Percentiles rank a stretch among this genome's conserved stretches.
These are phyloP conservation scores for Candida ponderosae DNA, from an alignment of 805 yeast species.

Conservation along the genomic window DNA sequence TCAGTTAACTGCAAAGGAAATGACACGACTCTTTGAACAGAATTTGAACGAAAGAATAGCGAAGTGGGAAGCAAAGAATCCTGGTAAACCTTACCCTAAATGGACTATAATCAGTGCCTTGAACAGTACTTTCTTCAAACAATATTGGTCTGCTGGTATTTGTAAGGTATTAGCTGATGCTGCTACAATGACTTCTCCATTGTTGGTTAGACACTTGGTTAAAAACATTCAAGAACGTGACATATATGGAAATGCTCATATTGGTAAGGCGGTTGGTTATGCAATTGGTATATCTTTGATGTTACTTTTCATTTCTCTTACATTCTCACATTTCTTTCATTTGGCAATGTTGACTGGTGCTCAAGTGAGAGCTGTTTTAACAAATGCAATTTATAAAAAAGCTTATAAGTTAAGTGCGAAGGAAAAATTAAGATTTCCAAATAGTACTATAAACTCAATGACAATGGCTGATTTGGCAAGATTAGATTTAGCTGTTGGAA, in stretches of 20 bases:
- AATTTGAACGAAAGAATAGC: constrained; percentile 21
- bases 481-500: constrained; percentile 68
- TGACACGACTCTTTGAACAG: constrained; percentile 27
- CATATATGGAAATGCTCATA: constrained; percentile 33
- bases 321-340: constrained; percentile 58
- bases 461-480: constrained; percentile 79
- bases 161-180: constrained; percentile 23
- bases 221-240: constrained; percentile 47
- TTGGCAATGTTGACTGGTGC: constrained; percentile 59
- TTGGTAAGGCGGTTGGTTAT: constrained; percentile 63
- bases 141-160: constrained; percentile 26
- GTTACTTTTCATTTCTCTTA: constrained; percentile 39
- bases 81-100: constrained; percentile 15
- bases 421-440: constrained; percentile 53
- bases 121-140: constrained; percentile 24
- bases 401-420: constrained; percentile 52
- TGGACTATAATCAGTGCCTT: constrained; percentile 24
- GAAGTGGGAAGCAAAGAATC: constrained; percentile 17
- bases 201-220: constrained; percentile 58
- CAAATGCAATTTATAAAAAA: constrained; percentile 63
- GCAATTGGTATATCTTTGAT: constrained; percentile 62
- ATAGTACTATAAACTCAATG: constrained; percentile 66
- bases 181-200: constrained; percentile 48
- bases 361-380: constrained; percentile 60
- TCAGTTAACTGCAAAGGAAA: constrained; percentile 24